A percentile compares a stretch with the other conserved stretches of the same genome.
phyloP scores from a whole-genome alignment of 75 land plant species.

The Selaginella tamariscina region DNA sequence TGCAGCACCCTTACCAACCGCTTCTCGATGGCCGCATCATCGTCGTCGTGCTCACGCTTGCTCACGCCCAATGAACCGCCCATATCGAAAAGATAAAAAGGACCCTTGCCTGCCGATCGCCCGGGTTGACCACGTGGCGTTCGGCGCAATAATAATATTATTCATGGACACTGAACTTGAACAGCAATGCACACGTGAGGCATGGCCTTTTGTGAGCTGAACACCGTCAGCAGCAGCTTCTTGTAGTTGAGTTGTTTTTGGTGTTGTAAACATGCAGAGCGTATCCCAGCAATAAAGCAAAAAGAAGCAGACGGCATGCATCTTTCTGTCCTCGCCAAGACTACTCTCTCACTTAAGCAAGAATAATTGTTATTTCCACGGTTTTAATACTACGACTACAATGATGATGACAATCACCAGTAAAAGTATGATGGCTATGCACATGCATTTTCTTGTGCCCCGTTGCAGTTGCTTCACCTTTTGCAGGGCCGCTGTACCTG shows the following conservation, averaged over 20 bases:
- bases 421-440: conserved; percentile 77
- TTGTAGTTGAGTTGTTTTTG: conserved; percentile 37
- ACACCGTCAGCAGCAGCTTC: conserved; percentile 98
- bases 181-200: conserved; percentile 82
- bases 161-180: conserved; percentile 20
- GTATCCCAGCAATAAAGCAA: conserved; percentile 81
- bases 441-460: conserved; percentile 79
- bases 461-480: conserved; percentile 68
- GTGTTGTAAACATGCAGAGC: conserved; percentile 81
- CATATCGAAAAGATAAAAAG: not conserved
- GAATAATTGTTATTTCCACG: conserved; percentile 60
- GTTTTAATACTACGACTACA: conserved; percentile 55
- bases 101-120: too few relatives aligned
- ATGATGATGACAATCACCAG: conserved; percentile 44
- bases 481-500: conserved; percentile 65
- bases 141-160: not conserved
- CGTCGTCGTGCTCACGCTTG: not conserved
- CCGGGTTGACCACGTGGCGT: too few relatives aligned
- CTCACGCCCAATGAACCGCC: not conserved
- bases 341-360: too few relatives aligned
- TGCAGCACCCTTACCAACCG: conserved; percentile 72
- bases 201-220: conserved; percentile 66
- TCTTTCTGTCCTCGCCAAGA: too few relatives aligned
- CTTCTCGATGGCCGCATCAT: conserved; percentile 36
- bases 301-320: conserved; percentile 86